Conservation (phyloP, 768 basidiomycete species). For the Agrocybe chaxingu region DNA sequence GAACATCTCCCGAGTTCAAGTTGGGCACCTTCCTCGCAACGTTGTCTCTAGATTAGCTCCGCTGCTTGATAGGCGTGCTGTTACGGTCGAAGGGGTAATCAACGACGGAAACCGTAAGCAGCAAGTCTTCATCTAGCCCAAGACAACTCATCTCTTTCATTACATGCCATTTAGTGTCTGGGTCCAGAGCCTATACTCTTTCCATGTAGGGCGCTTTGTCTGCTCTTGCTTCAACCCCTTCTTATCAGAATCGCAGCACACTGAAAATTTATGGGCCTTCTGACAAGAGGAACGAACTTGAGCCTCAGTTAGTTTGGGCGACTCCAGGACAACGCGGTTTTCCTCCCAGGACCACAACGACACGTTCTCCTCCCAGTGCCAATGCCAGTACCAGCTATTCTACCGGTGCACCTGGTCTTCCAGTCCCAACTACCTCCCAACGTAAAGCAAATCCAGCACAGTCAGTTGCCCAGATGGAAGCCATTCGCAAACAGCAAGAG, state of each 20-base stretch:
- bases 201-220: conserved; percentile 47
- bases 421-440: conserved; percentile 8
- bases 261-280: conserved; percentile 70
- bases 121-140: not conserved
- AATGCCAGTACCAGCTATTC: not conserved
- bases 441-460: conserved; percentile 15
- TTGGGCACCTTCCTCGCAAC: conserved; percentile 73
- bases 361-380: conserved; percentile 12
- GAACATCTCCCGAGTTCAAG: conserved; percentile 72
- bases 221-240: not conserved
- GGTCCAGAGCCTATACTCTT: conserved; percentile 46
- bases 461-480: conserved; percentile 39
- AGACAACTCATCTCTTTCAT: not conserved
- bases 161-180: conserved; percentile 29
- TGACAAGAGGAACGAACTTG: conserved; percentile 56
- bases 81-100: conserved; percentile 71
- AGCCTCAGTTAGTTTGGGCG: conserved; percentile 71
- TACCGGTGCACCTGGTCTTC: not conserved
- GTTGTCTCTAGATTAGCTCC: conserved; percentile 63
- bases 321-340: conserved; percentile 68
- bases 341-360: conserved; percentile 17
- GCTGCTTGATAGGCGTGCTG: conserved; percentile 57
- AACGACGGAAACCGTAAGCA: conserved; percentile 65
- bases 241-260: conserved; percentile 37
- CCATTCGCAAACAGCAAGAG: conserved; percentile 44